Evolutionary conservation across 164 flowering plant genomes (phyloP), one percentile per base, ranked within the genome.

Genomic region (Buxus sempervirens): DNA sequence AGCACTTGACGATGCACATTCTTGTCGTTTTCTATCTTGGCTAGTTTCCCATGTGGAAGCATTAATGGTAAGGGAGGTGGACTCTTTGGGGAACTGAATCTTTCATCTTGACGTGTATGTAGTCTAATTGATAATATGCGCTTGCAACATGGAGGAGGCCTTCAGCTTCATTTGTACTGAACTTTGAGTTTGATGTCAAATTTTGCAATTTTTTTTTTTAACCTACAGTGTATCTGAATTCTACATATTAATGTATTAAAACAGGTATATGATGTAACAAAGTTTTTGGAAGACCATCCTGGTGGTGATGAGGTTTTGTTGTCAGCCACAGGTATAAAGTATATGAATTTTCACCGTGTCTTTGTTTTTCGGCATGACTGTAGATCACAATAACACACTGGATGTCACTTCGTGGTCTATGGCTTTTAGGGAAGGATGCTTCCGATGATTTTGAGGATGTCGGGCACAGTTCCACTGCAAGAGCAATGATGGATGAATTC

Each of bases 381-480:
- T 45, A 10, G 5, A 45, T 5, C 16, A 45, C 18, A 45, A 32
- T 7, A 45, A 45, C 10, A 10, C 12, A n/a, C 51, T 45, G 18
- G 2, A 7, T 19, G 21, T 5, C 25, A 56, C 24, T 12, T 22
- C 42, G 28, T n/a, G 51, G n/a, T 57, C 8, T 24, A 8, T 70
- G 45, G 58, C 58, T 69, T 75, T 62, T 82, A 87, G 96, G 90
- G 27, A 87, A 87, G 80, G 94, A 90, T 78, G 96, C 96, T 55
- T 88, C 94, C 2, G 86, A 83, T 76, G 96, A 90, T 75, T 90
- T 89, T 71, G 94, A 90, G 74, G 96, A 87, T 72, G 90, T 89
- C 59, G 96, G 94, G 5, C 96, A 90, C 71, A 90, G 92, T 65
- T 74, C 64, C 54, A 76, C 71, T 72, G 95, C 94, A 21, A 79